phyloP scores from a whole-genome alignment of 345 rosid species.

The Anastatica hierochuntica region DNA sequence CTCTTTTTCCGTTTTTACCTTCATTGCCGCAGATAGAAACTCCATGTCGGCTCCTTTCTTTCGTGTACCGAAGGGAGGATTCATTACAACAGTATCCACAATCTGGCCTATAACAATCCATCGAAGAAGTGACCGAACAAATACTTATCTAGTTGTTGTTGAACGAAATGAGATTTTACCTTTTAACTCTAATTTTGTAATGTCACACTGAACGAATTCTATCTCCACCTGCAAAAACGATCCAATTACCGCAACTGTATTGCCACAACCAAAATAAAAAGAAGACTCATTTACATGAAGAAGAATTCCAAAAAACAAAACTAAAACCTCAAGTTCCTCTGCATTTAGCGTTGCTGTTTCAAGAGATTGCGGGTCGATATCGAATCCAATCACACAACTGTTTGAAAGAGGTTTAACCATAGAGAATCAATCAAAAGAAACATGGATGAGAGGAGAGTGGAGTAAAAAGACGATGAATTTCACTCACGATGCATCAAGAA shows the following conservation, averaged over 20 bases:
- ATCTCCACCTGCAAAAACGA: constrained; percentile 67
- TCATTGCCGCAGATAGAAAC: constrained; percentile 60
- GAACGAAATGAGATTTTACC: constrained; percentile 31
- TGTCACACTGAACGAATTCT: constrained; percentile 60
- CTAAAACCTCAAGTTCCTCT: constrained; percentile 68
- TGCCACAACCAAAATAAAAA: not conserved
- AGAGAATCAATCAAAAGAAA: not conserved
- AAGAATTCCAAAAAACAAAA: no score
- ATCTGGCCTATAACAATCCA: constrained; percentile 33
- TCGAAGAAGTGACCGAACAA: not conserved
- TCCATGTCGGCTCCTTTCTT: constrained; percentile 87
- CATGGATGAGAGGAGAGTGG: no score
- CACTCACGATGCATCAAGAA: constrained; percentile 82
- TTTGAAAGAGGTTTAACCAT: not conserved
- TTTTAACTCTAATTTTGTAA: constrained; percentile 51
- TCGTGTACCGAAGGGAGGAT: constrained; percentile 95
- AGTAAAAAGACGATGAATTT: no score
- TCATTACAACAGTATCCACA: constrained; percentile 85
- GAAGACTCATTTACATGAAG: no score
- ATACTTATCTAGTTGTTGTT: not conserved
- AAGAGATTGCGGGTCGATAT: constrained; percentile 68
- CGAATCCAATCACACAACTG: constrained; percentile 73
- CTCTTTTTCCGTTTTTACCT: constrained; percentile 28
- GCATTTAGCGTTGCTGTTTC: constrained; percentile 67
- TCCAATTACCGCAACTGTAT: constrained; percentile 5